Conservation (phyloP, 169 alveolate genomes). For the Toxoplasma gondii region DNA sequence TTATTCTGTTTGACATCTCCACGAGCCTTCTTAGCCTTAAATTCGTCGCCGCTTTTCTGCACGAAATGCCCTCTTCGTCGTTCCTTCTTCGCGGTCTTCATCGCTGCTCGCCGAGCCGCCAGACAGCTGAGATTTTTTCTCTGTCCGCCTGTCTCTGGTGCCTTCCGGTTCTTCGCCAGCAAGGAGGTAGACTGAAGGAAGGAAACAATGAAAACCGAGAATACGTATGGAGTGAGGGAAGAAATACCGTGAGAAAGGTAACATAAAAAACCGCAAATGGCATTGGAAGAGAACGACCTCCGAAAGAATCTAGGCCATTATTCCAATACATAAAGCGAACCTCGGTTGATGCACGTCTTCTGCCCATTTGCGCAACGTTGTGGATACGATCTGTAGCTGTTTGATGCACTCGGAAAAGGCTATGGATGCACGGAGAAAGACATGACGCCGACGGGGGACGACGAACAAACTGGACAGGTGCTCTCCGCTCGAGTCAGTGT, state of each 20-base stretch:
- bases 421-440: no score
- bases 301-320: neutral
- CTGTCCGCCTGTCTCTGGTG: neutral
- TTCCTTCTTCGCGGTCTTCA: neutral
- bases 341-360: neutral
- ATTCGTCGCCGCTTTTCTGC: constrained; percentile 47
- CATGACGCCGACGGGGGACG: no score
- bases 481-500: no score
- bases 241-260: neutral
- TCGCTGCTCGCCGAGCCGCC: constrained; percentile 60
- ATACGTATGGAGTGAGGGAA: neutral
- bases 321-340: neutral
- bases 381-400: no score
- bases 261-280: neutral
- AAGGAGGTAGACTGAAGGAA: neutral
- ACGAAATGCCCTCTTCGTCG: constrained; percentile 58
- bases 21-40: constrained; percentile 47
- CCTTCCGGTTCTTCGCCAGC: neutral
- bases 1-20: constrained; percentile 63
- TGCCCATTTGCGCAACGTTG: no score
- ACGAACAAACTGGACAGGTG: no score
- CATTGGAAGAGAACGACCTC: neutral
- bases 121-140: constrained; percentile 36
- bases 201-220: neutral
- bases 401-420: no score